Evolutionary conservation across 2,329 filamentous ascomycete genomes (phyloP).

Genomic region (Xylaria sp.): DNA sequence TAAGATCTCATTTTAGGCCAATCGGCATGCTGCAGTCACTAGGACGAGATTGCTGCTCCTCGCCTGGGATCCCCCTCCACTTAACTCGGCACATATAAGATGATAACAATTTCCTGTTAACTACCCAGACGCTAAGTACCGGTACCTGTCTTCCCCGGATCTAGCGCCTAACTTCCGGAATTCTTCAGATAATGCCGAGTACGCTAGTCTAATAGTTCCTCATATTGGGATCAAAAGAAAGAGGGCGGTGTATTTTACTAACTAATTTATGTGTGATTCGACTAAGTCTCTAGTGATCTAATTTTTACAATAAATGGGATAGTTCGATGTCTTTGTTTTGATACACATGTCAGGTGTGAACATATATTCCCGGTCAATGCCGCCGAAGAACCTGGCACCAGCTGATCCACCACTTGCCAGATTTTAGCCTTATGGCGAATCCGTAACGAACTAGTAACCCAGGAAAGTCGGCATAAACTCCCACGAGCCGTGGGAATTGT

Average conservation of each 20-base stretch:
- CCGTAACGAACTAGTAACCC: slow-evolving; percentile 10
- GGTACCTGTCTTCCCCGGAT: slow-evolving; percentile 30
- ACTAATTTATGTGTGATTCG: neutral
- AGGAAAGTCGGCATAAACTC: neutral
- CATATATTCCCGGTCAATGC: slow-evolving; percentile 32
- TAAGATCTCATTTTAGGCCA: slow-evolving; percentile 29
- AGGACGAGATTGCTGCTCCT: slow-evolving; percentile 26
- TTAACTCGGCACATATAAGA: slow-evolving; percentile 26
- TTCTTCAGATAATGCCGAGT: slow-evolving; percentile 16
- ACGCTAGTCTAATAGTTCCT: slow-evolving; percentile 18
- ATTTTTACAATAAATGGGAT: neutral
- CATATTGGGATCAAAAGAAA: slow-evolving; percentile 13
- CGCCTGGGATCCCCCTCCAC: slow-evolving; percentile 14
- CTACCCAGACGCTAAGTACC: slow-evolving; percentile 14
- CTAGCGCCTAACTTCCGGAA: slow-evolving; percentile 8
- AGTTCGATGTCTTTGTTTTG: neutral
- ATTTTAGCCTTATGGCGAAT: slow-evolving; percentile 3
- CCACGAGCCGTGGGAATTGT: neutral
- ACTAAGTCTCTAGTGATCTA: slow-evolving; percentile 12
- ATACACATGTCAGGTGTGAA: slow-evolving; percentile 5
- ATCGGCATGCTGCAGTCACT: slow-evolving; percentile 26
- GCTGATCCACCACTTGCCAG: neutral
- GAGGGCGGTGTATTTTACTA: slow-evolving; percentile 23
- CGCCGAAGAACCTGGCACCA: slow-evolving; percentile 15
- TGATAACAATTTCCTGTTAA: slow-evolving; percentile 28